These are phyloP conservation scores for Durusdinium trenchii DNA, from an alignment of 73 alveolate genomes.

Conservation along the genomic window DNA sequence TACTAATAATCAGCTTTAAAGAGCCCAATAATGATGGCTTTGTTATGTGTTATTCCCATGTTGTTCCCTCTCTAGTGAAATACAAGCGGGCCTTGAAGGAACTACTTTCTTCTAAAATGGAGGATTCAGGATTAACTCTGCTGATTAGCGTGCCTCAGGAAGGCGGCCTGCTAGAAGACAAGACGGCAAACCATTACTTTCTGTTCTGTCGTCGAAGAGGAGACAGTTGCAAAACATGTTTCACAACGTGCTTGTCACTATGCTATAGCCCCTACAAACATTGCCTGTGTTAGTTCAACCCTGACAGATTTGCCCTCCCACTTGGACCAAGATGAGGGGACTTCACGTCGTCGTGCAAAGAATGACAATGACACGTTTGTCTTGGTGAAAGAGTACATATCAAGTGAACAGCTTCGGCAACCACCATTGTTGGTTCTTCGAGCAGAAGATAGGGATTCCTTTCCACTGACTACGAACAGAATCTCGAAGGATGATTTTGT, in stretches of 20 bases:
- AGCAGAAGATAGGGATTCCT: background rate
- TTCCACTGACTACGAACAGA: too few species aligned
- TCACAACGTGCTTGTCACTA: too few species aligned
- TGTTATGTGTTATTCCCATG: too few species aligned
- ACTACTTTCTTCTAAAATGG: background rate
- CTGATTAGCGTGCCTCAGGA: too few species aligned
- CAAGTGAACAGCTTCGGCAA: background rate
- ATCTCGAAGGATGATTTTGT: too few species aligned
- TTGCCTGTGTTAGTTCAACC: too few species aligned
- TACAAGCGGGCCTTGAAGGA: too few species aligned
- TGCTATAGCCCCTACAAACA: too few species aligned
- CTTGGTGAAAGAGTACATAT: background rate
- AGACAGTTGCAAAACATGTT: background rate
- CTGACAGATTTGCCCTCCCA: background rate
- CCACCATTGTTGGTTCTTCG: background rate
- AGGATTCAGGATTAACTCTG: too few species aligned
- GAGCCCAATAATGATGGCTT: too few species aligned
- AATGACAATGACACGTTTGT: background rate
- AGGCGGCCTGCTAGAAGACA: slow-evolving; percentile 7
- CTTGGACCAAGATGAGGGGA: background rate
- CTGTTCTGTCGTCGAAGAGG: slow-evolving; percentile 39
- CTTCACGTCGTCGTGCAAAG: background rate
- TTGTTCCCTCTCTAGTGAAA: too few species aligned
- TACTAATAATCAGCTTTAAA: background rate
- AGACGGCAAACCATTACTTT: slow-evolving; percentile 12